phyloP scores from a whole-genome alignment of 768 basidiomycete genomes.

The Podaxis sp. region DNA sequence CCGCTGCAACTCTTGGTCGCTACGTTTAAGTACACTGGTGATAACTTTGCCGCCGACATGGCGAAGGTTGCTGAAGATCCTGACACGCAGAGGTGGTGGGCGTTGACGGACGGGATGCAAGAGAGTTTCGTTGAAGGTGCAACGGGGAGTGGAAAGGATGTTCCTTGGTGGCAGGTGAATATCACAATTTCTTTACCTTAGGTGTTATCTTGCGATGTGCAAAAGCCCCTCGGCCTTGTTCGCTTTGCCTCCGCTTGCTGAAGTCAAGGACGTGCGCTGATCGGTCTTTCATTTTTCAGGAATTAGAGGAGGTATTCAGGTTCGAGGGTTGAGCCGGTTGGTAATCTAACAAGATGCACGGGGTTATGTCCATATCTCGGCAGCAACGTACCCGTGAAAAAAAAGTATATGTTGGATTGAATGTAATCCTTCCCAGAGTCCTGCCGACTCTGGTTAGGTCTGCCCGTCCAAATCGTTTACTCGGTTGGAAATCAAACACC shows the following conservation, averaged over 20 bases:
- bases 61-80: slow-evolving; percentile 57
- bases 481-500: too few species aligned
- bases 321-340: slow-evolving; percentile 21
- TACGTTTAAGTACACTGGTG: slow-evolving; percentile 74
- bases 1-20: slow-evolving; percentile 69
- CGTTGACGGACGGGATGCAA: slow-evolving; percentile 75
- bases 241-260: background rate
- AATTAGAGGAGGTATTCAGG: slow-evolving; percentile 67
- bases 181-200: background rate
- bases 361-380: background rate
- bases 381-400: too few species aligned
- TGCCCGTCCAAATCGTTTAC: too few species aligned
- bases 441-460: too few species aligned
- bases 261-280: background rate
- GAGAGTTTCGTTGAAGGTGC: slow-evolving; percentile 72
- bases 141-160: slow-evolving; percentile 61
- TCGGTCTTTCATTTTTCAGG: slow-evolving; percentile 25
- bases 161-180: slow-evolving; percentile 72
- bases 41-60: slow-evolving; percentile 70
- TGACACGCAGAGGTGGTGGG: slow-evolving; percentile 79
- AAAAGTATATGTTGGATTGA: too few species aligned
- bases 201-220: background rate
- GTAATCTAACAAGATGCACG: background rate
- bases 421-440: too few species aligned
- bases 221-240: background rate